Evolutionary conservation across 306 rosid species (phyloP).

Genomic region (Rubus idaeus): DNA sequence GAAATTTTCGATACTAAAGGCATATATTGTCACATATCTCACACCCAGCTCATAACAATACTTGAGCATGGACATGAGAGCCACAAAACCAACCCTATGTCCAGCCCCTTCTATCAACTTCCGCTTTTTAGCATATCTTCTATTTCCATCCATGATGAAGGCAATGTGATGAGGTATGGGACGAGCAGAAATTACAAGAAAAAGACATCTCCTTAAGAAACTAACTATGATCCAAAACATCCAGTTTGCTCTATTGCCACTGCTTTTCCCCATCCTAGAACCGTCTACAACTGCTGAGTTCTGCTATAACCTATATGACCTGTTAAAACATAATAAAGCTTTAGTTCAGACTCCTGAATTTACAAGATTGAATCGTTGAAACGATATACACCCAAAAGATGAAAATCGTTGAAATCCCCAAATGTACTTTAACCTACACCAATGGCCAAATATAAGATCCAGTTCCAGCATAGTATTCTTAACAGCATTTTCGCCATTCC

Average conservation of each 20-base stretch:
- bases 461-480: background rate
- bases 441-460: background rate
- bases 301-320: constrained; percentile 16
- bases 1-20: constrained; percentile 43
- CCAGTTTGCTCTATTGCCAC: constrained; percentile 6
- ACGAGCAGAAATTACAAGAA: constrained; percentile 29
- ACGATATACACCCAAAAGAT: background rate
- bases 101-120: constrained; percentile 30
- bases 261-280: constrained; percentile 13
- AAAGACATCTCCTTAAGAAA: constrained; percentile 29
- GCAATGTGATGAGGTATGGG: constrained; percentile 38
- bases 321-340: constrained; percentile 2
- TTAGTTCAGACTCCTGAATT: background rate
- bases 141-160: constrained; percentile 48
- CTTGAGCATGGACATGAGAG: constrained; percentile 36
- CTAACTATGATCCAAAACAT: constrained; percentile 26
- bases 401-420: background rate
- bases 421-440: background rate
- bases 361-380: background rate
- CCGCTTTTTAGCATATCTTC: constrained; percentile 32
- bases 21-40: constrained; percentile 37
- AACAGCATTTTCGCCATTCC: background rate
- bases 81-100: constrained; percentile 32
- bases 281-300: background rate
- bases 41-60: constrained; percentile 42